These are phyloP conservation scores for Heterobasidion annosum DNA, from an alignment of 1,284 basidiomycete species.

Conservation along the genomic window DNA sequence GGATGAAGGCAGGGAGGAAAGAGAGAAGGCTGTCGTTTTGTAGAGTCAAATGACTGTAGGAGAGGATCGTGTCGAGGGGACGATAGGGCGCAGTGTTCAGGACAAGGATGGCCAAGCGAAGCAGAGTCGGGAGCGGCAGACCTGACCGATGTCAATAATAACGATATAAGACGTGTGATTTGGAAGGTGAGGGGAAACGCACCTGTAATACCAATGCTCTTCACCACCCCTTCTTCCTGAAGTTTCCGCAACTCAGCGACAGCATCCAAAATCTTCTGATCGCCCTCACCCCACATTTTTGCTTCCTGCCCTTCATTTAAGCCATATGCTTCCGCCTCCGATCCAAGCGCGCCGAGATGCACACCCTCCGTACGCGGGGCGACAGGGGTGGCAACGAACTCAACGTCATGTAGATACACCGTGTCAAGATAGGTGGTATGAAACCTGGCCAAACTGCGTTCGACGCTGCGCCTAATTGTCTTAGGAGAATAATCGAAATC, in stretches of 20 bases:
- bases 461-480: conserved; percentile 63
- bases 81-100: conserved; percentile 51
- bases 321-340: conserved; percentile 51
- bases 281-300: conserved; percentile 66
- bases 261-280: conserved; percentile 72
- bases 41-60: conserved; percentile 84
- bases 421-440: conserved; percentile 79
- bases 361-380: conserved; percentile 43
- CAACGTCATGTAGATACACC: conserved; percentile 89
- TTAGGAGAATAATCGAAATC: conserved; percentile 78
- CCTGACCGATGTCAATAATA: conserved; percentile 31
- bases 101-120: conserved; percentile 77
- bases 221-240: conserved; percentile 73
- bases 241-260: conserved; percentile 65
- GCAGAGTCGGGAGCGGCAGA: conserved; percentile 83
- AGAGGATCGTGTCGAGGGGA: conserved; percentile 75
- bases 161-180: neutral
- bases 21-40: conserved; percentile 64
- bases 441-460: conserved; percentile 65
- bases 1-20: conserved; percentile 54
- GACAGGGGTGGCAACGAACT: conserved; percentile 68
- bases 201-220: conserved; percentile 83
- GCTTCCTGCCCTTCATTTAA: conserved; percentile 49
- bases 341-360: conserved; percentile 43
- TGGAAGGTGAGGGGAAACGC: conserved; percentile 9